A percentile compares a stretch with the other conserved stretches of the same genome.
Conservation (phyloP, 257 asterid genomes). For the Fraxinus cuspidata region DNA sequence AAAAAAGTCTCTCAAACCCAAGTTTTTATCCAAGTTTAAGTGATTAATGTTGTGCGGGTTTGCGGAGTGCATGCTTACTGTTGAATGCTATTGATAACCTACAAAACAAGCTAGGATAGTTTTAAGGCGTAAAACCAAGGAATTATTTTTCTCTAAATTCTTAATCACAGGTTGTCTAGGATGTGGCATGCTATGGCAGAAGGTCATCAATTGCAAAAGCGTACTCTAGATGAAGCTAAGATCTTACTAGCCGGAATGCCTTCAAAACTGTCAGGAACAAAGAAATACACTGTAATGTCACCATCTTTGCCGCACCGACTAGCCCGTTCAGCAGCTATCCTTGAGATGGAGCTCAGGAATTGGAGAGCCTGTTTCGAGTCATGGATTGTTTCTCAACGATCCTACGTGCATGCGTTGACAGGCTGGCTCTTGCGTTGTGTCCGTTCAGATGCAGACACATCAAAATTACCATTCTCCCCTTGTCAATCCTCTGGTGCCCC, state of each 20-base stretch:
- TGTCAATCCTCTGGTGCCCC: conserved; percentile 60
- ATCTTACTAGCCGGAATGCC: conserved; percentile 78
- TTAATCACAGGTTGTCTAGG: conserved; percentile 57
- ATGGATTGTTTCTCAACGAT: conserved; percentile 86
- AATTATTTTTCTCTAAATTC: not conserved
- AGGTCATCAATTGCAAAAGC: conserved; percentile 84
- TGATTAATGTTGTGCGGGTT: not conserved
- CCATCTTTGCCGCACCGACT: conserved; percentile 81
- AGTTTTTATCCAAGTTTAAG: not conserved
- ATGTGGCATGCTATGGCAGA: conserved; percentile 98
- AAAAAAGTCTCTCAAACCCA: not conserved
- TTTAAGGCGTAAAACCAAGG: not conserved
- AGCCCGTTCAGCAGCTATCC: conserved; percentile 81
- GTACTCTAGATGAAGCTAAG: conserved; percentile 89
- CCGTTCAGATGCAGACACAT: conserved; percentile 48
- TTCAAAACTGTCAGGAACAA: conserved; percentile 51
- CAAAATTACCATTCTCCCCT: conserved; percentile 73
- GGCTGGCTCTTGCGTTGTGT: conserved; percentile 83
- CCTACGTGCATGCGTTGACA: conserved; percentile 66
- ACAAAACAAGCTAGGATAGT: not conserved
- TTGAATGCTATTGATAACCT: not conserved
- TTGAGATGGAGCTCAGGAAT: conserved; percentile 81
- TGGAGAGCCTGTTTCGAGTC: conserved; percentile 79
- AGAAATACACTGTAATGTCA: conserved; percentile 71
- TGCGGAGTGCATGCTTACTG: not conserved